Conservation (phyloP, 176 grass and related monocot genomes). For the Carex myosuroides region DNA sequence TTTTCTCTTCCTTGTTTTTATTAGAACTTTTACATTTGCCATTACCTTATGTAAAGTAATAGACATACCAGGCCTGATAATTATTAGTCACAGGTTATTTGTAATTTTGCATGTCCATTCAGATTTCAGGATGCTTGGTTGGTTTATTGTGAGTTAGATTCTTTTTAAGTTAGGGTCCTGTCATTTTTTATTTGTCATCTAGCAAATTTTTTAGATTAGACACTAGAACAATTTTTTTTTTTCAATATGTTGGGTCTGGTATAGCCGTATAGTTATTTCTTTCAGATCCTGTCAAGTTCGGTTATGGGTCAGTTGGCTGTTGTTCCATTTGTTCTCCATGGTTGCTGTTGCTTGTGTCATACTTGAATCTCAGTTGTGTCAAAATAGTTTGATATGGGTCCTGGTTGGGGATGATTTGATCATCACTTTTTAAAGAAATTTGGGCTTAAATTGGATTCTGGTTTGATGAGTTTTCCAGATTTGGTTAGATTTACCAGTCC, state of each 20-base stretch:
- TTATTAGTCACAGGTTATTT: background rate
- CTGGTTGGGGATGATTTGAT: background rate
- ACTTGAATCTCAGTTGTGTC: background rate
- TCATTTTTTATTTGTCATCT: background rate
- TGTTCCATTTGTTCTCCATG: background rate
- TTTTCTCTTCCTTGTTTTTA: constrained; percentile 7
- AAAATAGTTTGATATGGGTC: background rate
- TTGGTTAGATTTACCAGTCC: background rate
- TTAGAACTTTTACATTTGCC: background rate
- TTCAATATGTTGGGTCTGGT: background rate
- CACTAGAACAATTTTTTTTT: background rate
- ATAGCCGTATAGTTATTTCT: background rate
- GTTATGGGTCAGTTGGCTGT: background rate
- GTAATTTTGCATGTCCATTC: background rate
- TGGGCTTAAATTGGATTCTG: background rate
- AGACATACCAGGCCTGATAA: background rate
- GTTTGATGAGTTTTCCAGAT: background rate
- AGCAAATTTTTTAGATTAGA: background rate
- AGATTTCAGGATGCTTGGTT: background rate
- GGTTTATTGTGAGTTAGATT: background rate
- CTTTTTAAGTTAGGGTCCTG: background rate
- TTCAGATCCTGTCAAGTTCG: background rate
- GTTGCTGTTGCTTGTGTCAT: background rate
- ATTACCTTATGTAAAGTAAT: constrained; percentile 11
- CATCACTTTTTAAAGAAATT: background rate